Evolutionary conservation across 345 rosid genomes (phyloP).

Genomic region (Angophora floribunda): DNA sequence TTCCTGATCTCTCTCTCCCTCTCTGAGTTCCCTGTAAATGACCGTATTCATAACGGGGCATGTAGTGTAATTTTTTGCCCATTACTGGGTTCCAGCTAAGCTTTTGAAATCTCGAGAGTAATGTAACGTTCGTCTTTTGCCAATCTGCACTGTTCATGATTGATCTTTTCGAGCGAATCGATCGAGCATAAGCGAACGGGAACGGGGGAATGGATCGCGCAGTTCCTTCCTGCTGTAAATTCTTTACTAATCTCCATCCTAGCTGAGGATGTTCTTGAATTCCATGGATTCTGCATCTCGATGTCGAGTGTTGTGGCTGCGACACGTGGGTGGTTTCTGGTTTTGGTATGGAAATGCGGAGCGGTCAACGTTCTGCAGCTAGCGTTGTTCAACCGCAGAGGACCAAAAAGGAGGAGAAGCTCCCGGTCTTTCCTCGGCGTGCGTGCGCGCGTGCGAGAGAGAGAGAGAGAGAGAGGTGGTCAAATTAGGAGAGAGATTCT

Average conservation of each 20-base stretch:
- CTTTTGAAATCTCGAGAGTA: neutral
- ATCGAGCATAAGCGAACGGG: neutral
- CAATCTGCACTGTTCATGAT: neutral
- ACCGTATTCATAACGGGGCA: neutral
- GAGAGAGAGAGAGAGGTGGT: neutral
- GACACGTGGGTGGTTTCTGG: neutral
- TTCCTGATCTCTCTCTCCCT: neutral
- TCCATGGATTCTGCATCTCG: neutral
- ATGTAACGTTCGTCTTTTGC: neutral
- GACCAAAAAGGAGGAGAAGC: neutral
- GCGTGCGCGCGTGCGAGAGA: neutral
- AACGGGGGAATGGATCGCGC: neutral
- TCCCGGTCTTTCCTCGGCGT: neutral
- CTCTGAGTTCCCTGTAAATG: neutral
- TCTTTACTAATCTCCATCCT: neutral
- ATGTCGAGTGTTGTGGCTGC: neutral
- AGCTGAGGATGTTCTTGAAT: neutral
- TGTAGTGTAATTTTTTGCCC: neutral
- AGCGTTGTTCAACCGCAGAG: neutral
- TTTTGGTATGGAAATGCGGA: neutral
- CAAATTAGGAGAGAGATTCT: neutral
- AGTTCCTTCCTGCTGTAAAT: neutral
- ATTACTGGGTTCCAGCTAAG: neutral
- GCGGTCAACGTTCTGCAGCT: neutral
- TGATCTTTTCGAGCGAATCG: neutral